phyloP scores from a whole-genome alignment of 2,329 filamentous ascomycete genomes.

The Neocatenulostroma microsporum region DNA sequence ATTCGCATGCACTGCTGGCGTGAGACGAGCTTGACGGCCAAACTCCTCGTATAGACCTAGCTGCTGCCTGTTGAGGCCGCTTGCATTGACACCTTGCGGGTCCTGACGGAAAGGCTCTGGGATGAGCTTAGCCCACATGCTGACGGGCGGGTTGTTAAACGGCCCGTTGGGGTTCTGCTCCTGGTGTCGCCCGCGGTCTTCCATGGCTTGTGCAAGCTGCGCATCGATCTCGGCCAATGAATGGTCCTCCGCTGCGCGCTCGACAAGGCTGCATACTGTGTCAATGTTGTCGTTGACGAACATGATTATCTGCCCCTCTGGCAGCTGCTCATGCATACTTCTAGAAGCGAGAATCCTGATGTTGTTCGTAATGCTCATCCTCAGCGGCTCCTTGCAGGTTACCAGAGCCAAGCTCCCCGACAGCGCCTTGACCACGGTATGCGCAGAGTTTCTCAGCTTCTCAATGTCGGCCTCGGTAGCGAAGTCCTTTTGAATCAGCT shows the following conservation, averaged over 20 bases:
- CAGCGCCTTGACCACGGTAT: constrained; percentile 90
- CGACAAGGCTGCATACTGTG: constrained; percentile 83
- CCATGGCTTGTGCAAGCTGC: constrained; percentile 74
- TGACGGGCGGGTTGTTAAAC: constrained; percentile 69
- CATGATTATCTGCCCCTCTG: constrained; percentile 94
- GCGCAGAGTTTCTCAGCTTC: constrained; percentile 73
- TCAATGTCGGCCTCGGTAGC: constrained; percentile 86
- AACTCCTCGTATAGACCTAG: constrained; percentile 97
- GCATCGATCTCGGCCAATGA: constrained; percentile 92
- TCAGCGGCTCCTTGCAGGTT: constrained; percentile 94
- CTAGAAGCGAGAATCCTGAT: constrained; percentile 70
- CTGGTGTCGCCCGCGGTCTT: constrained; percentile 68
- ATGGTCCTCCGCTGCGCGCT: constrained; percentile 89
- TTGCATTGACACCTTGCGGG: constrained; percentile 50
- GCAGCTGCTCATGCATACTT: constrained; percentile 61
- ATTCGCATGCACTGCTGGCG: constrained; percentile 42
- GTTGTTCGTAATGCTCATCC: constrained; percentile 96
- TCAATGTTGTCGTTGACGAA: constrained; percentile 98
- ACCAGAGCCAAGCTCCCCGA: constrained; percentile 90
- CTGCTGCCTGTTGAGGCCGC: constrained; percentile 71
- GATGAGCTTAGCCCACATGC: constrained; percentile 87
- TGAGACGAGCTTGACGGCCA: constrained; percentile 66
- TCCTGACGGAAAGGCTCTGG: constrained; percentile 87
- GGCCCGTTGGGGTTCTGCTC: constrained; percentile 69
- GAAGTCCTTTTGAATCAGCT: constrained; percentile 95